These are phyloP conservation scores for Achlya hypogyna DNA, from an alignment of 352 stramenopile genomes.

Conservation along the genomic window DNA sequence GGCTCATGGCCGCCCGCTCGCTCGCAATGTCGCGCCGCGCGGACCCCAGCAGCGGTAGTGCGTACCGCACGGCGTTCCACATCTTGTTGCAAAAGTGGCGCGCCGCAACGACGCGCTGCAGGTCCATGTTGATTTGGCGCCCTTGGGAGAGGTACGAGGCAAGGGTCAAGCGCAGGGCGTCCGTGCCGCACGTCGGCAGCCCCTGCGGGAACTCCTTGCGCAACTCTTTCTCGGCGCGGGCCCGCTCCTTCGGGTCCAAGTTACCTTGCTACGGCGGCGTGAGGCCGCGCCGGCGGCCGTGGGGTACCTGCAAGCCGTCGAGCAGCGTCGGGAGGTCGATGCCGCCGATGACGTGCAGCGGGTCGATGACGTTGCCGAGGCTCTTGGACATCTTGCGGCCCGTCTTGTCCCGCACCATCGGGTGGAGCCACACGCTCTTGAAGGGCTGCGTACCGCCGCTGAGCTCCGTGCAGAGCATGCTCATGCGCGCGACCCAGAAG, in stretches of 20 bases:
- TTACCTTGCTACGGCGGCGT: slow-evolving; percentile 73
- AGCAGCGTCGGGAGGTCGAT: slow-evolving; percentile 92
- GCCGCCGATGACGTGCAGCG: slow-evolving; percentile 95
- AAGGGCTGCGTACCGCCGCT: slow-evolving; percentile 93
- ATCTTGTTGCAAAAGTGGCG: slow-evolving; percentile 99
- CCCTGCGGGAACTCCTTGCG: slow-evolving; percentile 96
- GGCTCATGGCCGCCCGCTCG: neutral
- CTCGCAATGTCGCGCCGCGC: slow-evolving; percentile 33
- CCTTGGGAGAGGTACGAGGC: slow-evolving; percentile 91
- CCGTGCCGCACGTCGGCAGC: slow-evolving; percentile 97
- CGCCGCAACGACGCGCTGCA: slow-evolving; percentile 97
- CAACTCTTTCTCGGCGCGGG: slow-evolving; percentile 97
- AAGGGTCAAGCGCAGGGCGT: slow-evolving; percentile 97
- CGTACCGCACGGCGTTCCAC: slow-evolving; percentile 99
- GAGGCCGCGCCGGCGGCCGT: neutral
- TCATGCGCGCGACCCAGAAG: slow-evolving; percentile 99
- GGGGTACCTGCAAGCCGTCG: slow-evolving; percentile 81
- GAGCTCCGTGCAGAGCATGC: slow-evolving; percentile 60
- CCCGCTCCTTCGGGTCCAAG: slow-evolving; percentile 94
- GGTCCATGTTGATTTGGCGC: slow-evolving; percentile 99
- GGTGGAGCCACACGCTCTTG: slow-evolving; percentile 95
- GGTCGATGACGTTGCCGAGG: slow-evolving; percentile 98
- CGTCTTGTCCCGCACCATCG: slow-evolving; percentile 96
- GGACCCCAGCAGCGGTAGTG: slow-evolving; percentile 93
- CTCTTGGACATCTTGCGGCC: slow-evolving; percentile 99